Percentiles rank a stretch among this genome's conserved stretches.
phyloP scores from a whole-genome alignment of 2,329 filamentous ascomycete species.

The Laburnicola sp. region DNA sequence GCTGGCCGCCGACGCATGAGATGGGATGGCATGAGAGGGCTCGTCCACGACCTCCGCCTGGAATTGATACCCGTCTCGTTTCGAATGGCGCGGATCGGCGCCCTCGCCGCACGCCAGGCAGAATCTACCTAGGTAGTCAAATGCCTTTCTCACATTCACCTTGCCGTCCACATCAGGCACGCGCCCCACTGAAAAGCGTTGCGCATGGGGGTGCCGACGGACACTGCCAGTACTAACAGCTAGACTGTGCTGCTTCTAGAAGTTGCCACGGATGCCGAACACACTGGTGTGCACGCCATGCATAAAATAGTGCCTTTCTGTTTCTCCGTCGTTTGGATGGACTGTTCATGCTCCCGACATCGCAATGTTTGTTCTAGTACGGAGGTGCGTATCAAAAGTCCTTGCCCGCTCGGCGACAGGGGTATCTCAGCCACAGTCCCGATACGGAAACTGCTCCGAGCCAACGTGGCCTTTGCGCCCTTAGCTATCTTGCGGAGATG shows the following conservation, averaged over 20 bases:
- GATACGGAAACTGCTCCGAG: too few species aligned
- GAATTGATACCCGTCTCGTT: constrained; percentile 9
- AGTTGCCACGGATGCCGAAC: background rate
- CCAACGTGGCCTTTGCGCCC: too few species aligned
- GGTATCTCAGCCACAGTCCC: too few species aligned
- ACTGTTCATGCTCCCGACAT: constrained; percentile 14
- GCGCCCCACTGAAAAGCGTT: background rate
- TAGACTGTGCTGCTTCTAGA: too few species aligned
- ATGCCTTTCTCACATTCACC: background rate
- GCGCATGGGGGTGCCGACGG: too few species aligned
- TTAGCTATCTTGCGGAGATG: too few species aligned
- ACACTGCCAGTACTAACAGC: too few species aligned
- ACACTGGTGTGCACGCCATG: too few species aligned
- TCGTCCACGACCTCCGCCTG: constrained; percentile 1
- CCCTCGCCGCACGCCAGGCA: constrained; percentile 1
- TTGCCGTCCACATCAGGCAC: background rate
- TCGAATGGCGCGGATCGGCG: constrained; percentile 2
- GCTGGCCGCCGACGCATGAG: background rate
- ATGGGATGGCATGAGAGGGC: background rate
- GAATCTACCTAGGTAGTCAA: background rate
- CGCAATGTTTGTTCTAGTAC: constrained; percentile 26
- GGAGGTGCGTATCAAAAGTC: constrained; percentile 12
- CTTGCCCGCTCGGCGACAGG: too few species aligned
- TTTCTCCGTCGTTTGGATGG: constrained; percentile 29
- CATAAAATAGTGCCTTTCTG: constrained; percentile 20